phyloP scores from a whole-genome alignment of 1,139 yeast genomes.

The Candida tropicalis region DNA sequence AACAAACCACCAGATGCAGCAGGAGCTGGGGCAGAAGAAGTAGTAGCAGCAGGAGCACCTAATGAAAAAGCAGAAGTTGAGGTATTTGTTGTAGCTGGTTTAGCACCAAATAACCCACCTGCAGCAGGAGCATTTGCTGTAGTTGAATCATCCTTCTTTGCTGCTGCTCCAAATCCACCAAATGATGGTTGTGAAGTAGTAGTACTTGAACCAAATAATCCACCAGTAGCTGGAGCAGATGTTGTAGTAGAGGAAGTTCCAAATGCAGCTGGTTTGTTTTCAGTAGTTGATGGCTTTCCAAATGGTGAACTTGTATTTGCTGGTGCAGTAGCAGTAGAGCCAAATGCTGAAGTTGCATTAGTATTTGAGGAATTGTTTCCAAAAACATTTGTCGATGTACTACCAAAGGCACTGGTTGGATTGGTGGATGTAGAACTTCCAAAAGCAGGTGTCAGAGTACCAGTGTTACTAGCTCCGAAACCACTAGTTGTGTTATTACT shows the following conservation, averaged over 20 bases:
- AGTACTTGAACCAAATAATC: constrained; percentile 29
- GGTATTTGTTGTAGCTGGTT: constrained; percentile 10
- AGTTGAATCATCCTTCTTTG: constrained; percentile 18
- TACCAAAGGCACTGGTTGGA: constrained; percentile 6
- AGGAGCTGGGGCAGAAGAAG: constrained; percentile 11
- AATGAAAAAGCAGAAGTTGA: constrained; percentile 15
- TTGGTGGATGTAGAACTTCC: too few relatives aligned
- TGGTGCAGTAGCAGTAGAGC: too few relatives aligned
- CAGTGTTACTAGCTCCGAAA: neutral
- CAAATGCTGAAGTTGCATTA: constrained; percentile 11
- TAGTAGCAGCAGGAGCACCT: neutral
- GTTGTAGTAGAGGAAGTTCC: constrained; percentile 24
- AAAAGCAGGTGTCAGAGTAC: constrained; percentile 6
- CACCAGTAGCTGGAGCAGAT: constrained; percentile 15
- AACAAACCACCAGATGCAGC: constrained; percentile 20
- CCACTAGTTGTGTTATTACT: constrained; percentile 1
- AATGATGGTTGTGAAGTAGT: constrained; percentile 20
- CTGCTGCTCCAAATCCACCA: constrained; percentile 13
- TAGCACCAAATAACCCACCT: constrained; percentile 14
- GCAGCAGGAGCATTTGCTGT: neutral
- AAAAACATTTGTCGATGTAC: constrained; percentile 8
- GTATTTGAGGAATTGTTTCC: constrained; percentile 8
- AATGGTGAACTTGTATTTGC: constrained; percentile 12
- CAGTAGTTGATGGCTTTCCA: constrained; percentile 7
- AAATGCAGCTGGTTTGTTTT: constrained; percentile 10